Conservation (phyloP, 306 rosid genomes). For the Prunus kanzakura region DNA sequence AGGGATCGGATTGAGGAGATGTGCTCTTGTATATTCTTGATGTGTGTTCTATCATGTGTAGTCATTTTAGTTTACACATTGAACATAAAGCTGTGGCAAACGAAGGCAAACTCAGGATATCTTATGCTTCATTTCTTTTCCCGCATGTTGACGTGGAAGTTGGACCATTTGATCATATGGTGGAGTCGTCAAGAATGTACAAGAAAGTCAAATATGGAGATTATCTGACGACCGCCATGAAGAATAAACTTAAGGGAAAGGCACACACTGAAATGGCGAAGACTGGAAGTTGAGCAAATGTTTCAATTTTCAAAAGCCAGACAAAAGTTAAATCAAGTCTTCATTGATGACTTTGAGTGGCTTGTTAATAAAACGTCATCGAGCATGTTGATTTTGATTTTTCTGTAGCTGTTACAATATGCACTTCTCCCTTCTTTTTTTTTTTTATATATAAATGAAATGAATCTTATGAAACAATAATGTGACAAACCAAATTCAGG, state of each 20-base stretch:
- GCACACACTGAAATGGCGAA: conserved; percentile 15
- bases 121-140: conserved; percentile 15
- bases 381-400: background rate
- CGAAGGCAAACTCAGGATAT: conserved; percentile 22
- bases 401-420: background rate
- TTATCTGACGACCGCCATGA: conserved; percentile 22
- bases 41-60: no score
- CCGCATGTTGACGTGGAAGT: conserved; percentile 32
- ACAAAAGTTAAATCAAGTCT: background rate
- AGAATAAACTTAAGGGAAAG: conserved; percentile 35
- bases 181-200: conserved; percentile 32
- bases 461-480: background rate
- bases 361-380: background rate
- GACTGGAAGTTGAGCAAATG: background rate
- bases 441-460: no score
- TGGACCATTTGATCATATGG: conserved; percentile 33
- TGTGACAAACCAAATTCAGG: no score
- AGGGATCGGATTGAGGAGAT: no score
- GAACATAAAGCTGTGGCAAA: conserved; percentile 44
- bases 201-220: conserved; percentile 31
- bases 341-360: background rate
- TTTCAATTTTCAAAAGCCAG: background rate
- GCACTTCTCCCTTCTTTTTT: background rate
- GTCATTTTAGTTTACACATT: background rate
- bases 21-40: no score